Percentiles rank a stretch among this genome's conserved stretches.
Evolutionary conservation across 805 yeast species (phyloP).

Genomic region (Saturnispora saitoi): DNA sequence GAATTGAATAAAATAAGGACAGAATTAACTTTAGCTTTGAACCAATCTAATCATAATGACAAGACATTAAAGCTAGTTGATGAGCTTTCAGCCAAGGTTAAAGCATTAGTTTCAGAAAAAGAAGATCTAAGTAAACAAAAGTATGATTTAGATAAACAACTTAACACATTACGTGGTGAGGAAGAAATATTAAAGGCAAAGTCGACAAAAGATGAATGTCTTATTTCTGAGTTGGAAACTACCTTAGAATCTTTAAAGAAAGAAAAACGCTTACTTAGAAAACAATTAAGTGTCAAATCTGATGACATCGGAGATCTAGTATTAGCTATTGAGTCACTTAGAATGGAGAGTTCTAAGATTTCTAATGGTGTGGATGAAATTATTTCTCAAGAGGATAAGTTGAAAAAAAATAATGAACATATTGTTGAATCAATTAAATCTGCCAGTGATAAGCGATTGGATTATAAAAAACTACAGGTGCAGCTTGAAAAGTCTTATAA

Average conservation of each 20-base stretch:
- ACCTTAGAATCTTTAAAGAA: neutral
- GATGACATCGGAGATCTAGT: constrained; percentile 6
- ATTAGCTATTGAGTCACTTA: constrained; percentile 3
- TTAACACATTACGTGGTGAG: neutral
- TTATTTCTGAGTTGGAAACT: constrained; percentile 17
- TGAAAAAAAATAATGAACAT: constrained; percentile 17
- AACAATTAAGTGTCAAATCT: constrained; percentile 4
- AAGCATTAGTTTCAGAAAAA: constrained; percentile 1
- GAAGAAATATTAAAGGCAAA: neutral
- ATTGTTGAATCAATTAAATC: constrained; percentile 17
- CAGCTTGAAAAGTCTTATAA: constrained; percentile 6
- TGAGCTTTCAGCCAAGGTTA: constrained; percentile 9
- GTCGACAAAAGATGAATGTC: neutral
- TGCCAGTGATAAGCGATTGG: constrained; percentile 10
- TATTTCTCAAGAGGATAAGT: neutral
- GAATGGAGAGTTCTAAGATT: neutral
- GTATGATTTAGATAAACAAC: neutral
- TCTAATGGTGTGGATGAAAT: constrained; percentile 4
- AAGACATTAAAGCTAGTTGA: constrained; percentile 2
- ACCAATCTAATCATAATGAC: neutral
- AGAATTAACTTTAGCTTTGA: constrained; percentile 1
- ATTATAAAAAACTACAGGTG: neutral
- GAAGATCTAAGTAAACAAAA: constrained; percentile 2
- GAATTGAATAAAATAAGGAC: constrained; percentile 4
- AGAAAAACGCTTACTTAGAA: constrained; percentile 1